Evolutionary conservation across 805 yeast species (phyloP).

Genomic region (Monosporozyma aerobia): DNA sequence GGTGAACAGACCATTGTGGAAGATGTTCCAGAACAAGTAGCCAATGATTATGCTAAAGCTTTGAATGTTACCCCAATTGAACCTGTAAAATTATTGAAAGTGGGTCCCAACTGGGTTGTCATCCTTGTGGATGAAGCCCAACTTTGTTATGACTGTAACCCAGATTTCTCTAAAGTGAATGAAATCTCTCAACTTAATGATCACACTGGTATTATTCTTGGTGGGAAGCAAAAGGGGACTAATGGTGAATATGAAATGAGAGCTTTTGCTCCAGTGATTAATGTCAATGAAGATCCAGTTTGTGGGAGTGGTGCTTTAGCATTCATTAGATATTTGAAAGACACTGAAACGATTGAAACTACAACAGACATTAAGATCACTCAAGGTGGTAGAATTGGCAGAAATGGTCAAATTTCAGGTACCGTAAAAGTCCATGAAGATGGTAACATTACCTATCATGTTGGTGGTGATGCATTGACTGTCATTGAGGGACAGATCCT

Average conservation of each 20-base stretch:
- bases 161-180: slow-evolving; percentile 25
- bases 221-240: slow-evolving; percentile 28
- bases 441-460: slow-evolving; percentile 16
- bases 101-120: slow-evolving; percentile 41
- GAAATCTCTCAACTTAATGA: slow-evolving; percentile 13
- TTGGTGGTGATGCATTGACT: slow-evolving; percentile 36
- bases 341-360: slow-evolving; percentile 12
- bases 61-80: slow-evolving; percentile 10
- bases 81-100: slow-evolving; percentile 29
- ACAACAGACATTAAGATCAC: slow-evolving; percentile 20
- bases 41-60: slow-evolving; percentile 4
- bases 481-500: slow-evolving; percentile 29
- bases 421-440: slow-evolving; percentile 8
- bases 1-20: slow-evolving; percentile 11
- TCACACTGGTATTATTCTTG: slow-evolving; percentile 32
- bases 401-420: slow-evolving; percentile 33
- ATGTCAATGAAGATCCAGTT: slow-evolving; percentile 43
- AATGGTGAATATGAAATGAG: slow-evolving; percentile 34
- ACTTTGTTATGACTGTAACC: slow-evolving; percentile 28
- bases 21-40: slow-evolving; percentile 2
- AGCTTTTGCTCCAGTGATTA: slow-evolving; percentile 34
- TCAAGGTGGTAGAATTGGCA: slow-evolving; percentile 34
- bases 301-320: slow-evolving; percentile 44
- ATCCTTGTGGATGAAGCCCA: slow-evolving; percentile 28
- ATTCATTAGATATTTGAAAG: slow-evolving; percentile 24